These are phyloP conservation scores for Backusella parvicylindrica DNA, from an alignment of 192 early-diverging fungal species.

Conservation along the genomic window DNA sequence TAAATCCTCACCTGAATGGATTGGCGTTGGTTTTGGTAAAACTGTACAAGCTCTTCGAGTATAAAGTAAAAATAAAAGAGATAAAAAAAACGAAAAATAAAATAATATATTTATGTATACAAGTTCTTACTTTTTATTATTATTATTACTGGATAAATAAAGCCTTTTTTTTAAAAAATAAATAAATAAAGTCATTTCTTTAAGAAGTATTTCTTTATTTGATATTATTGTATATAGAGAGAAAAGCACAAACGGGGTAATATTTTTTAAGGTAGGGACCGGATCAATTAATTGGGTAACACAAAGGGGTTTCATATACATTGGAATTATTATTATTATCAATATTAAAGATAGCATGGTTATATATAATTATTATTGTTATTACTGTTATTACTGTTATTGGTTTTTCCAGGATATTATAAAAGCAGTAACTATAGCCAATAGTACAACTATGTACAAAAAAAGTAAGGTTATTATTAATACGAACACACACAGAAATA, in stretches of 20 bases:
- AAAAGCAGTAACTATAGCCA: not conserved
- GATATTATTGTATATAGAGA: no score
- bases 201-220: no score
- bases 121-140: not conserved
- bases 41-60: conserved; percentile 84
- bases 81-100: not conserved
- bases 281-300: not conserved
- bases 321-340: not conserved
- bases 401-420: not conserved
- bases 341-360: not conserved
- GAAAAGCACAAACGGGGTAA: no score
- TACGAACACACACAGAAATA: not conserved
- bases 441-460: not conserved
- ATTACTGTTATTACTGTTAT: not conserved
- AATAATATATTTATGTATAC: not conserved
- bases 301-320: not conserved
- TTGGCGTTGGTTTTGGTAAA: conserved; percentile 82
- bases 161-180: not conserved
- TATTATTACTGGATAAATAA: not conserved
- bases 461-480: not conserved
- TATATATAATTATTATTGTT: not conserved
- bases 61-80: conserved; percentile 27
- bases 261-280: no score
- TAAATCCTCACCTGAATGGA: conserved; percentile 74
- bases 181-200: no score